Percentiles rank a stretch among this genome's conserved stretches.
These are phyloP conservation scores for Collybia sp. DNA, from an alignment of 768 basidiomycete species.

Conservation along the genomic window DNA sequence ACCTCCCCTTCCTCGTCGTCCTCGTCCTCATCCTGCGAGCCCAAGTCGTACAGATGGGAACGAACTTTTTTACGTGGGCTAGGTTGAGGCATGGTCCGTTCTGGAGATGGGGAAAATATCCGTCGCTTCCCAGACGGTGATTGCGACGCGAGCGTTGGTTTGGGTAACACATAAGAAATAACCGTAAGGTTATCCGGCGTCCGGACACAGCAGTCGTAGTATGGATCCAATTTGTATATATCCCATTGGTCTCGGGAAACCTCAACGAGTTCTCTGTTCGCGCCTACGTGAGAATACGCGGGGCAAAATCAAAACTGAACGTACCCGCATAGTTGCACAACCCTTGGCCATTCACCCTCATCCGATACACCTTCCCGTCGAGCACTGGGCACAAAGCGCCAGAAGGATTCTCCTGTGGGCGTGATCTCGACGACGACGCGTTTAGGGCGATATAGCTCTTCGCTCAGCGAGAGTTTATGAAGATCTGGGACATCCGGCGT, in stretches of 20 bases:
- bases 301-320: slow-evolving; percentile 14
- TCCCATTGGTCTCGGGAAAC: slow-evolving; percentile 82
- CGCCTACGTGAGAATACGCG: slow-evolving; percentile 1
- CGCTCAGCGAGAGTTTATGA: slow-evolving; percentile 36
- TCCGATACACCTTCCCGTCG: slow-evolving; percentile 48
- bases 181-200: slow-evolving; percentile 30
- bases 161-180: slow-evolving; percentile 23
- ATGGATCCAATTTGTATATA: slow-evolving; percentile 75
- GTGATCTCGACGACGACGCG: slow-evolving; percentile 72
- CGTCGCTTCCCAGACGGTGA: slow-evolving; percentile 13
- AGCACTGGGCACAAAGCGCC: slow-evolving; percentile 79
- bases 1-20: slow-evolving; percentile 41
- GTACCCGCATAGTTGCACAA: slow-evolving; percentile 68
- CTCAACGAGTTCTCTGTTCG: slow-evolving; percentile 37
- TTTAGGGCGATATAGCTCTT: slow-evolving; percentile 52
- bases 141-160: slow-evolving; percentile 9
- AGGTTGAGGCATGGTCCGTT: slow-evolving; percentile 2
- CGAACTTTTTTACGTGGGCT: slow-evolving; percentile 3
- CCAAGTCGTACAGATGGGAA: not conserved
- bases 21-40: slow-evolving; percentile 14
- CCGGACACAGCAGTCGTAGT: slow-evolving; percentile 62
- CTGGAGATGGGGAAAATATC: slow-evolving; percentile 7
- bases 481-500: slow-evolving; percentile 28
- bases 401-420: slow-evolving; percentile 49
- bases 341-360: slow-evolving; percentile 70